Percentiles rank a stretch among this genome's conserved stretches.
Evolutionary conservation across 1,139 yeast genomes (phyloP).

Genomic region (Magnusiomyces tetraspermus): DNA sequence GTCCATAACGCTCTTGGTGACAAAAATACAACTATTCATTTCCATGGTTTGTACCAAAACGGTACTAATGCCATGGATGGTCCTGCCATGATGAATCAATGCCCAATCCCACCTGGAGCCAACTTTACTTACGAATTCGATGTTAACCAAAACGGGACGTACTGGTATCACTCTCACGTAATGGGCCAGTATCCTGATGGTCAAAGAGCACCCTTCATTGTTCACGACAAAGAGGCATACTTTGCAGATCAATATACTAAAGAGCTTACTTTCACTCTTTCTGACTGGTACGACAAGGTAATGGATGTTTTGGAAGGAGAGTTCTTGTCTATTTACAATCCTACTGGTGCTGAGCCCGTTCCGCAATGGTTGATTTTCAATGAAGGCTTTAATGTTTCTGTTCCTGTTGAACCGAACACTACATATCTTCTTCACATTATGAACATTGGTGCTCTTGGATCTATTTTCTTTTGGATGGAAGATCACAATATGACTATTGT

Average conservation of each 20-base stretch:
- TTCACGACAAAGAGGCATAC: conserved; percentile 48
- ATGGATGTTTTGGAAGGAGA: conserved; percentile 41
- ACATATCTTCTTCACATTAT: conserved; percentile 71
- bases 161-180: conserved; percentile 93
- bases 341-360: conserved; percentile 95
- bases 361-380: conserved; percentile 73
- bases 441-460: conserved; percentile 79
- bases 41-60: conserved; percentile 85
- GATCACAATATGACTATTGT: conserved; percentile 74
- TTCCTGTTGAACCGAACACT: conserved; percentile 66
- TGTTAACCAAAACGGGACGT: conserved; percentile 77
- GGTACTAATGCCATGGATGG: conserved; percentile 76
- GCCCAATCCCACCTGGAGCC: conserved; percentile 72
- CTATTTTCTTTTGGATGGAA: conserved; percentile 78
- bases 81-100: conserved; percentile 75
- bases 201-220: conserved; percentile 69
- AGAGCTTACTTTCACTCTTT: conserved; percentile 55
- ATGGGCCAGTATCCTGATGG: conserved; percentile 88
- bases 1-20: conserved; percentile 56
- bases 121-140: conserved; percentile 70
- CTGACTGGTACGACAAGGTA: conserved; percentile 79
- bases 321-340: conserved; percentile 67
- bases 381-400: conserved; percentile 61
- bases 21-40: conserved; percentile 68
- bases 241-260: conserved; percentile 56